Percentiles rank a stretch among this genome's conserved stretches.
Conservation (phyloP, 257 asterid genomes). For the Solanum virginianum region DNA sequence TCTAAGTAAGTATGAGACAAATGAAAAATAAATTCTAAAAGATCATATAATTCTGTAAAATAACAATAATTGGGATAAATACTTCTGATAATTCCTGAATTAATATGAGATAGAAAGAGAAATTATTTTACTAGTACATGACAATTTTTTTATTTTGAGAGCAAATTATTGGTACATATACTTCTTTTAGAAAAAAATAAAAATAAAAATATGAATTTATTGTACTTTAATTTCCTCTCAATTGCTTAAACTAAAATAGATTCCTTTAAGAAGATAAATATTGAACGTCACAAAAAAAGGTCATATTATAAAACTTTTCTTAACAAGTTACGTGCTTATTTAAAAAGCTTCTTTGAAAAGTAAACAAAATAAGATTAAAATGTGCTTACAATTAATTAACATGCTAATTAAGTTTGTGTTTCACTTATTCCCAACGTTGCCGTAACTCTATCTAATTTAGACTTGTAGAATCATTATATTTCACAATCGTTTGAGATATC, state of each 20-base stretch:
- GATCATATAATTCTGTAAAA: background rate
- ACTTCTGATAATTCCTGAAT: background rate
- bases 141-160: background rate
- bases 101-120: background rate
- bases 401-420: background rate
- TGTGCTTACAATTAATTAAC: background rate
- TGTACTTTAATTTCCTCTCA: background rate
- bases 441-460: background rate
- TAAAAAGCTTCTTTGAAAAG: background rate
- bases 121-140: background rate
- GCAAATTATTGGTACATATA: background rate
- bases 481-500: background rate
- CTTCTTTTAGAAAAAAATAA: too few species aligned
- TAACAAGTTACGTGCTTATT: background rate
- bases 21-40: too few species aligned
- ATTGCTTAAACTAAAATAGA: background rate
- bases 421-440: background rate
- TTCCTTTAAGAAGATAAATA: background rate
- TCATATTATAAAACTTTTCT: background rate
- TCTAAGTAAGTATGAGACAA: too few species aligned
- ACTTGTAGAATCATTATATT: background rate
- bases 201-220: background rate
- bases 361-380: background rate
- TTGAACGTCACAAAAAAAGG: background rate
- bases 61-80: background rate